phyloP scores from a whole-genome alignment of 2,329 filamentous ascomycete genomes.

The Ampelomyces quisqualis region DNA sequence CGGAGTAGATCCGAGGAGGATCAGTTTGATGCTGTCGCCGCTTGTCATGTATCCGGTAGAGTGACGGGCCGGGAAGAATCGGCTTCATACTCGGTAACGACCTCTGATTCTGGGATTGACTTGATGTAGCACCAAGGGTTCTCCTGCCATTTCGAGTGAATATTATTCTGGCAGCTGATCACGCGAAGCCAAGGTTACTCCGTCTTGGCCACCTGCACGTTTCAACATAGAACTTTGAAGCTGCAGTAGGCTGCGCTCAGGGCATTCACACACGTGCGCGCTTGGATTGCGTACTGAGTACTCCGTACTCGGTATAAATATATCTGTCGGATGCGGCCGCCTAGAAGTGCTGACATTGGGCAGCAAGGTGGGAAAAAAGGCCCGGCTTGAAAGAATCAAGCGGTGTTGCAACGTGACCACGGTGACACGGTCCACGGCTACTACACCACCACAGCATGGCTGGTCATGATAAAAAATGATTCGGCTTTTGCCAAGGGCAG shows the following conservation, averaged over 20 bases:
- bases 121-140: slow-evolving; percentile 6
- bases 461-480: slow-evolving; percentile 6
- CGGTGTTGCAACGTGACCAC: too few relatives aligned
- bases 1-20: slow-evolving; percentile 4
- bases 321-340: too few relatives aligned
- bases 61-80: slow-evolving; percentile 19
- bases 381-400: not conserved
- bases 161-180: slow-evolving; percentile 20
- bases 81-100: slow-evolving; percentile 18
- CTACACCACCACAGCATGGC: slow-evolving; percentile 2
- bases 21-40: slow-evolving; percentile 20
- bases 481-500: not conserved
- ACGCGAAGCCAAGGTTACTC: slow-evolving; percentile 12
- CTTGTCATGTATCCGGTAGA: slow-evolving; percentile 21
- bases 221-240: slow-evolving; percentile 9
- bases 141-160: slow-evolving; percentile 14
- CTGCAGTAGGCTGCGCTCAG: slow-evolving; percentile 6
- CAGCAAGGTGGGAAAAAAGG: slow-evolving; percentile 6
- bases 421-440: too few relatives aligned
- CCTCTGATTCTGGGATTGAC: slow-evolving; percentile 13
- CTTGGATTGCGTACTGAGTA: slow-evolving; percentile 16
- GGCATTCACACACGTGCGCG: too few relatives aligned
- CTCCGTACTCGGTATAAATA: too few relatives aligned
- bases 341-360: slow-evolving; percentile 30
- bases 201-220: slow-evolving; percentile 15